Conservation (phyloP, 1,284 basidiomycete genomes). For the Phellinidium pouzarii region DNA sequence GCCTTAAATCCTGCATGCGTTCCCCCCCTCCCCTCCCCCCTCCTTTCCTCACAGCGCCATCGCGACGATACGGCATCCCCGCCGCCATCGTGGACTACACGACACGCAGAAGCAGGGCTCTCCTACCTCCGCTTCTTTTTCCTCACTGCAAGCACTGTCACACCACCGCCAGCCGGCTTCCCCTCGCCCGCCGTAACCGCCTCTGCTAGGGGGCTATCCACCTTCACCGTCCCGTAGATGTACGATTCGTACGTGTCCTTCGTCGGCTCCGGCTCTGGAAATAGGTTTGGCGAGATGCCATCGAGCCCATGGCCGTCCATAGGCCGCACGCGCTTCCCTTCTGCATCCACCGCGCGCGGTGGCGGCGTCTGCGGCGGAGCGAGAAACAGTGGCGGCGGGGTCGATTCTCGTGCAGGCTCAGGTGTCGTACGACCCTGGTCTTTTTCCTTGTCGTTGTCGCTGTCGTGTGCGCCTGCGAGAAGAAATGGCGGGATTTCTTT, state of each 20-base stretch:
- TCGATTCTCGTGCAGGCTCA: neutral
- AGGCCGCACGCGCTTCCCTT: neutral
- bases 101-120: no score
- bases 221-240: slow-evolving; percentile 41
- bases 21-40: no score
- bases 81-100: neutral
- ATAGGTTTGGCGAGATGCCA: slow-evolving; percentile 57
- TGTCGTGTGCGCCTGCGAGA: neutral
- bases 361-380: slow-evolving; percentile 41
- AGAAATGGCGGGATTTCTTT: slow-evolving; percentile 4
- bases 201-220: neutral
- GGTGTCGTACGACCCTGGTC: neutral
- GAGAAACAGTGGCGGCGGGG: neutral
- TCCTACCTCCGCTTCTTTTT: slow-evolving; percentile 40
- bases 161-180: slow-evolving; percentile 26
- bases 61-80: neutral
- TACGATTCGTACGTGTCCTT: slow-evolving; percentile 50
- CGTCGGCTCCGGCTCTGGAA: slow-evolving; percentile 56
- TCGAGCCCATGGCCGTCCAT: neutral
- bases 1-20: neutral
- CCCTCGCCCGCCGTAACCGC: slow-evolving; percentile 18
- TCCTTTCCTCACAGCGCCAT: neutral
- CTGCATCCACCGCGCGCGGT: slow-evolving; percentile 21
- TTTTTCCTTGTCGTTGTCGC: neutral
- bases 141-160: slow-evolving; percentile 54